Base-by-base conservation (phyloP, 192 early-diverging fungal genomes). In the Coemansia erecta region DNA sequence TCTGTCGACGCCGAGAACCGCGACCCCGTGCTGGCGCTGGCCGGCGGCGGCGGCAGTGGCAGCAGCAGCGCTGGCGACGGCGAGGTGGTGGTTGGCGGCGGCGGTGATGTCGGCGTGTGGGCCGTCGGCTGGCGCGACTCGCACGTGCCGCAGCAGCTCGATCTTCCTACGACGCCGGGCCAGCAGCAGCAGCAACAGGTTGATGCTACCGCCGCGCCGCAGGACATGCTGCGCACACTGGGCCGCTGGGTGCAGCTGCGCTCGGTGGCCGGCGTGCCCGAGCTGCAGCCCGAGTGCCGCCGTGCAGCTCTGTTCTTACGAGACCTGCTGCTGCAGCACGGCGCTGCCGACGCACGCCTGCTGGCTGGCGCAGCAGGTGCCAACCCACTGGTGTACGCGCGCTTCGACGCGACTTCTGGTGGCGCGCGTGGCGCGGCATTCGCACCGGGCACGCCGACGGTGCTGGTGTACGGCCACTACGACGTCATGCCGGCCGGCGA, bases 401-500 rank as follows among this genome's bases (percentile, higher is more conserved):
- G 81, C 51, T 87, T 88, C 42, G 66, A 66, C 18, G 82, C 81
- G 5, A 70, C 72, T 17, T 10, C 17, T 11, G 50, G 57, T 4
- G 48, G 35, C 0, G 49, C 60, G 3, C 66, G 61, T 8, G 37
- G 66, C 64, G 53, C 18, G 56, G 44, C 56, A 43, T 66, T 61
- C 62, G 68, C 31, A 0, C 14, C 15, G 21, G 60, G 61, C 18
- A 26, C 50, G 55, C 73, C 75, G 14, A 85, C 83, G 22, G 83
- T 90, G 2, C 73, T 91, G 26, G 82, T 91, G 2, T 91, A 91
- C 66, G 90, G 88, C 2, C 90, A 92, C 72, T 90, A 90, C 58
- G 90, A 92, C 64, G 90, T 92, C 8, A 89, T 92, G 80, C 77
- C 85, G 14, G 87, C 88, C 0, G 76, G 76, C 53, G 86, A 88